Percentiles rank a stretch among this genome's conserved stretches.
Conservation (phyloP, 176 grass and related monocot genomes). For the Musa itinerans region DNA sequence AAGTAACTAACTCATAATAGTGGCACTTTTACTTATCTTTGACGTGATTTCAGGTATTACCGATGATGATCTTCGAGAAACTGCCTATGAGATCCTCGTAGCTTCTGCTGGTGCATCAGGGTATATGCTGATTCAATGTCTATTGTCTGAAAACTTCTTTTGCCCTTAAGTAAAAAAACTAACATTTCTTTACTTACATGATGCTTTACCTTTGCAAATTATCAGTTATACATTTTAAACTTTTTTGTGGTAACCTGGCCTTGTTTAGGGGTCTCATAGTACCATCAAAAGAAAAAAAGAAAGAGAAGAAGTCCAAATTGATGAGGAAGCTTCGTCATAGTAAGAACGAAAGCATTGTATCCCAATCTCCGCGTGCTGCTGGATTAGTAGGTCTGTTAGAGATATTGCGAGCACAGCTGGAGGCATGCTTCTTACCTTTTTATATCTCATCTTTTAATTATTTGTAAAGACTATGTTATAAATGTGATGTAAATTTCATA, state of each 20-base stretch:
- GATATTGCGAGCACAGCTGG: slow-evolving; percentile 86
- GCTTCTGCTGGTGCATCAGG: slow-evolving; percentile 93
- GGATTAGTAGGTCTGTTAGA: slow-evolving; percentile 91
- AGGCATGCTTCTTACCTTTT: slow-evolving; percentile 43
- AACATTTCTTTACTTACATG: not conserved
- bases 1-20: not conserved
- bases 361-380: slow-evolving; percentile 49
- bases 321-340: slow-evolving; percentile 83
- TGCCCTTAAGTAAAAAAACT: not conserved
- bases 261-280: slow-evolving; percentile 80
- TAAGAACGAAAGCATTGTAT: slow-evolving; percentile 60
- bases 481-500: not conserved
- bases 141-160: slow-evolving; percentile 10
- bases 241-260: slow-evolving; percentile 7
- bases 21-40: not conserved
- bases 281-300: slow-evolving; percentile 93
- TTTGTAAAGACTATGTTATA: not conserved
- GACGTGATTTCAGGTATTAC: slow-evolving; percentile 59
- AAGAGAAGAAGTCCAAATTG: slow-evolving; percentile 80
- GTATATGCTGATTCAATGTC: slow-evolving; percentile 20
- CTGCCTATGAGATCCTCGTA: slow-evolving; percentile 96
- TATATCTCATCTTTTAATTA: slow-evolving; percentile 15
- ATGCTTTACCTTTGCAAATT: not conserved
- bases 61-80: slow-evolving; percentile 95
- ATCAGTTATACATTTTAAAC: not conserved